Conservation (phyloP, 2,329 filamentous ascomycete species). For the Colletotrichum godetiae region DNA sequence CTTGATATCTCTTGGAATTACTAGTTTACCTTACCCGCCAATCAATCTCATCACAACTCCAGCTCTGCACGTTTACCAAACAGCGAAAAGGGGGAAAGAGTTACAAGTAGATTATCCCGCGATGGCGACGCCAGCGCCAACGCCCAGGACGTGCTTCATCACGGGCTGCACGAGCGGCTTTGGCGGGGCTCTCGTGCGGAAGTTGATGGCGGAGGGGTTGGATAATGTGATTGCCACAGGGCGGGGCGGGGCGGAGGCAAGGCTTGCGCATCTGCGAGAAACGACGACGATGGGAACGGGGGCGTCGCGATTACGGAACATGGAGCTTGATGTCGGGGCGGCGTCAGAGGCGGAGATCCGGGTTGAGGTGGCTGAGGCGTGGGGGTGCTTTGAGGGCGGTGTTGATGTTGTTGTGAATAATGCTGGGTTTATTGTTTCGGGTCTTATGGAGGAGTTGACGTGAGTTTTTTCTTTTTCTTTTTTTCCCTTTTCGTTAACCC, state of each 20-base stretch:
- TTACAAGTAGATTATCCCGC: no score
- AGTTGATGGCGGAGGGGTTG: conserved; percentile 47
- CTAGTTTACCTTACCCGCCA: no score
- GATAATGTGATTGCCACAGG: conserved; percentile 56
- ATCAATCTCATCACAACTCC: no score
- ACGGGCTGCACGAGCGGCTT: conserved; percentile 58
- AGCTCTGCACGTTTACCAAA: no score
- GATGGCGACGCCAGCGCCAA: no score
- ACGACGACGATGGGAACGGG: not conserved
- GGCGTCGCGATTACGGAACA: not conserved
- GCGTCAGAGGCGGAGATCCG: not conserved
- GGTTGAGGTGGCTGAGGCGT: not conserved
- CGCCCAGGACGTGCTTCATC: conserved; percentile 46
- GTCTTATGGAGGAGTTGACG: conserved; percentile 3
- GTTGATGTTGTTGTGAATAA: conserved; percentile 43
- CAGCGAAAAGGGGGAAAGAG: no score
- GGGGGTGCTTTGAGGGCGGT: conserved; percentile 38
- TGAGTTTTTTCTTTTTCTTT: not conserved
- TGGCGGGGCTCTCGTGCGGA: conserved; percentile 49
- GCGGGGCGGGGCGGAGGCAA: conserved; percentile 45
- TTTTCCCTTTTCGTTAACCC: not conserved
- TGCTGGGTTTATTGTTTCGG: conserved; percentile 44
- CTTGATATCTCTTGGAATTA: no score
- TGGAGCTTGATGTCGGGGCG: conserved; percentile 14
- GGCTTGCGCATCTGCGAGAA: conserved; percentile 46